phyloP scores from a whole-genome alignment of 192 early-diverging fungal species.

The Coemansia erecta region DNA sequence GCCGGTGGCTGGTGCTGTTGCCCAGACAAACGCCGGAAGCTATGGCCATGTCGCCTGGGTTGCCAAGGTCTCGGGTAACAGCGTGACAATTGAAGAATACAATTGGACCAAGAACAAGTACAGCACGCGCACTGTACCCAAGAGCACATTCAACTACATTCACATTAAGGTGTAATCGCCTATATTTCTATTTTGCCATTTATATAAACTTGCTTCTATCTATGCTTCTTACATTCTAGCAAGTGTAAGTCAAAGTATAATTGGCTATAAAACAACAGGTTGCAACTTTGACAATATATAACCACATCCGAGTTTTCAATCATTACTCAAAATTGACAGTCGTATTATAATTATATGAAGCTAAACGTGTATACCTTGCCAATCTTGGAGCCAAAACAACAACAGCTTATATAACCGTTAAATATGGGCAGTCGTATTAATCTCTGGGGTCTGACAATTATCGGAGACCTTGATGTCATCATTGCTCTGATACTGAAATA shows the following conservation, averaged over 20 bases:
- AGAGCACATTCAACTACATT: slow-evolving; percentile 24
- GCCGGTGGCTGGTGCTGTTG: slow-evolving; percentile 3
- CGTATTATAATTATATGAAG: slow-evolving; percentile 4
- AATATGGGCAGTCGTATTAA: too few species aligned
- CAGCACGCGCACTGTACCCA: slow-evolving; percentile 9
- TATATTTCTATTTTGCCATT: too few species aligned
- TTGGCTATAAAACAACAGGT: neutral
- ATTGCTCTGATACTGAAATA: too few species aligned
- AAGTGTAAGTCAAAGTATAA: neutral
- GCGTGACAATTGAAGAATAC: slow-evolving; percentile 15
- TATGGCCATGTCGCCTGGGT: slow-evolving; percentile 45
- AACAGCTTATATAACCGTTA: too few species aligned
- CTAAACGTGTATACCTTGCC: neutral
- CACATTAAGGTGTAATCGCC: neutral
- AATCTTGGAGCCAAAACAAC: too few species aligned
- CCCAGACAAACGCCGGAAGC: slow-evolving; percentile 14
- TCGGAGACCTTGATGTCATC: too few species aligned
- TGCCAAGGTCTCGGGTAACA: slow-evolving; percentile 35
- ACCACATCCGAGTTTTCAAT: neutral
- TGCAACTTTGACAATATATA: neutral
- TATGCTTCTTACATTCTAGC: too few species aligned
- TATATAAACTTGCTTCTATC: too few species aligned
- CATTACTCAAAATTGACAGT: neutral
- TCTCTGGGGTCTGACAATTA: too few species aligned
- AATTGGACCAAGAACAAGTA: slow-evolving; percentile 12